Conservation (phyloP, 164 flowering plant genomes). For the Nymphaea thermarum region DNA sequence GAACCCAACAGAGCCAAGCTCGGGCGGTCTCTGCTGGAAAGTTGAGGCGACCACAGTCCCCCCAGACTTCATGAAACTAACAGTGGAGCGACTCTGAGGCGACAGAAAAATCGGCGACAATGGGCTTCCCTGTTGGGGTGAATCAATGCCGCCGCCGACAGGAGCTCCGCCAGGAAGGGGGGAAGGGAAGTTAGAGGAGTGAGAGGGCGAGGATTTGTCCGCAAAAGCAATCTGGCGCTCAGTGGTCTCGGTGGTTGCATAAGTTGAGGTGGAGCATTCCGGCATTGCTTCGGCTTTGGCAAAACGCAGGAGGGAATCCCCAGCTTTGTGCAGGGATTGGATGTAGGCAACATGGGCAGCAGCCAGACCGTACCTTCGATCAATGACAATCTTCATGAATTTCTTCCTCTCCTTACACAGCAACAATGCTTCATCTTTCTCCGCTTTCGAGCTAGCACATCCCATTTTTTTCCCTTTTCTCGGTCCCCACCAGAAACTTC, state of each 20-base stretch:
- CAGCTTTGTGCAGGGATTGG: slow-evolving; percentile 58
- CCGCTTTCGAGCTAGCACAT: slow-evolving; percentile 42
- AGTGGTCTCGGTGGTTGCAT: slow-evolving; percentile 51
- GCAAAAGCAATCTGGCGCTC: background rate
- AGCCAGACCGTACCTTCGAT: slow-evolving; percentile 69
- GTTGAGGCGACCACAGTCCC: slow-evolving; percentile 29
- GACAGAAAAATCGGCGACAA: slow-evolving; percentile 16
- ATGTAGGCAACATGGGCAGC: slow-evolving; percentile 75
- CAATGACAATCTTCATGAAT: slow-evolving; percentile 73
- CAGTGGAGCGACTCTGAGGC: slow-evolving; percentile 10
- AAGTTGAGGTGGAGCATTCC: slow-evolving; percentile 52
- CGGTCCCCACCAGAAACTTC: background rate
- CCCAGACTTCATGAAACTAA: slow-evolving; percentile 60
- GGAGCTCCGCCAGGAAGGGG: background rate
- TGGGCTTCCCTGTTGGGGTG: slow-evolving; percentile 41
- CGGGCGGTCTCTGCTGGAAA: slow-evolving; percentile 2
- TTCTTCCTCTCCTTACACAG: slow-evolving; percentile 65
- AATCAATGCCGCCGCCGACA: slow-evolving; percentile 7
- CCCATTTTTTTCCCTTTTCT: slow-evolving; percentile 38
- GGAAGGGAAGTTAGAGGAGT: slow-evolving; percentile 30
- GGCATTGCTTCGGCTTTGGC: slow-evolving; percentile 66
- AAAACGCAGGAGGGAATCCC: slow-evolving; percentile 59
- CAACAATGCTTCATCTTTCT: slow-evolving; percentile 50
- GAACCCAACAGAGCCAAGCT: slow-evolving; percentile 10
- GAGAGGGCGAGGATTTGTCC: slow-evolving; percentile 41